These are phyloP conservation scores for Dispira parvispora DNA, from an alignment of 192 early-diverging fungal species.

Conservation along the genomic window DNA sequence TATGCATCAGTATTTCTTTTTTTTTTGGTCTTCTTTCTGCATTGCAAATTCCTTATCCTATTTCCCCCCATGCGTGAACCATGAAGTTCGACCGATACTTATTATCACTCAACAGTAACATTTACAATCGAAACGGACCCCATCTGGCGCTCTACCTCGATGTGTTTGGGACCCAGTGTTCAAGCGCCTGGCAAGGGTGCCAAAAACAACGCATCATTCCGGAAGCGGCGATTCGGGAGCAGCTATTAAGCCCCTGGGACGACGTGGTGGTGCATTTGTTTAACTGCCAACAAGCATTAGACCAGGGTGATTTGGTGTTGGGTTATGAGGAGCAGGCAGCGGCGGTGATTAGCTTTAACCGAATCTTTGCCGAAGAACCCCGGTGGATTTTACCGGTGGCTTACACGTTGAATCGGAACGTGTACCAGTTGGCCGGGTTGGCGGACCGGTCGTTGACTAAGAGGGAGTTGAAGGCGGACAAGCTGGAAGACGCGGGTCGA, in stretches of 20 bases:
- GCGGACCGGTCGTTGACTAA: constrained; percentile 31
- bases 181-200: background rate
- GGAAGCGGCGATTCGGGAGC: background rate
- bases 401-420: constrained; percentile 39
- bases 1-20: too few relatives aligned
- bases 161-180: background rate
- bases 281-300: background rate
- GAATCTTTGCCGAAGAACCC: constrained; percentile 6
- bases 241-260: background rate
- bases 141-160: background rate
- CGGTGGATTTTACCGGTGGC: constrained; percentile 45
- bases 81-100: background rate
- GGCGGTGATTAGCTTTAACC: background rate
- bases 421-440: constrained; percentile 28
- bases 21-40: too few relatives aligned
- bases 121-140: background rate
- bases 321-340: background rate
- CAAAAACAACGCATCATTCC: background rate
- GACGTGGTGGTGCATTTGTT: background rate
- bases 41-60: too few relatives aligned
- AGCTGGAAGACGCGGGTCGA: constrained; percentile 70
- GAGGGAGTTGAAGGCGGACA: constrained; percentile 28
- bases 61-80: background rate
- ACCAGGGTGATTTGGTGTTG: background rate
- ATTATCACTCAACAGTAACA: background rate